Conservation (phyloP, 2,329 filamentous ascomycete species). For the Fusarium odoratissimum region DNA sequence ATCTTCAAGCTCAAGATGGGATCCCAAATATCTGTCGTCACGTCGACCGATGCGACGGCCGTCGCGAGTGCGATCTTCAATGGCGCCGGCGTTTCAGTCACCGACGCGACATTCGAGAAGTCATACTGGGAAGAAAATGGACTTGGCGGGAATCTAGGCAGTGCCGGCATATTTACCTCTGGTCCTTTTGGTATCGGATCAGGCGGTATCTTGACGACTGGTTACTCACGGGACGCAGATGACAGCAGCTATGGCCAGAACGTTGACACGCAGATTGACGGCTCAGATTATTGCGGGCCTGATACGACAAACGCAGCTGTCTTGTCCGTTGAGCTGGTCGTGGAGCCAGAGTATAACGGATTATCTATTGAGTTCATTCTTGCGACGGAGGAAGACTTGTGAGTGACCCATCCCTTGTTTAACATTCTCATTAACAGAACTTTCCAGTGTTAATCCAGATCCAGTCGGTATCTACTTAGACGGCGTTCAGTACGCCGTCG, state of each 20-base stretch:
- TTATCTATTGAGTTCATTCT: neutral
- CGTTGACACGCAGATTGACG: neutral
- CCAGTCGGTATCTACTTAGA: neutral
- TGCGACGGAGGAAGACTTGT: neutral
- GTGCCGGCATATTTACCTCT: neutral
- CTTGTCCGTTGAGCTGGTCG: neutral
- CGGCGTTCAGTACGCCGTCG: neutral
- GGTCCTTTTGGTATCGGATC: neutral
- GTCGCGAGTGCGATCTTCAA: neutral
- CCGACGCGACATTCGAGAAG: neutral
- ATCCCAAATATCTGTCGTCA: neutral
- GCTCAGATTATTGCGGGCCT: neutral
- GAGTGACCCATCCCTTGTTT: neutral
- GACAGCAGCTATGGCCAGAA: neutral
- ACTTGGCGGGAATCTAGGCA: neutral
- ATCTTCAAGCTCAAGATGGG: neutral
- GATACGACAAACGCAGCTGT: neutral
- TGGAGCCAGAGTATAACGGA: neutral
- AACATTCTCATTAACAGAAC: neutral
- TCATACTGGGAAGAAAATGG: neutral
- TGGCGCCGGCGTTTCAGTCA: neutral
- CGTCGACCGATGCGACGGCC: neutral
- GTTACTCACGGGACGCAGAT: neutral
- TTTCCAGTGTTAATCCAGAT: neutral
- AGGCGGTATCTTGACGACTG: neutral